Percentiles rank a stretch among this genome's conserved stretches.
These are phyloP conservation scores for Sclerotinia minor DNA, from an alignment of 2,329 filamentous ascomycete species.

Conservation along the genomic window DNA sequence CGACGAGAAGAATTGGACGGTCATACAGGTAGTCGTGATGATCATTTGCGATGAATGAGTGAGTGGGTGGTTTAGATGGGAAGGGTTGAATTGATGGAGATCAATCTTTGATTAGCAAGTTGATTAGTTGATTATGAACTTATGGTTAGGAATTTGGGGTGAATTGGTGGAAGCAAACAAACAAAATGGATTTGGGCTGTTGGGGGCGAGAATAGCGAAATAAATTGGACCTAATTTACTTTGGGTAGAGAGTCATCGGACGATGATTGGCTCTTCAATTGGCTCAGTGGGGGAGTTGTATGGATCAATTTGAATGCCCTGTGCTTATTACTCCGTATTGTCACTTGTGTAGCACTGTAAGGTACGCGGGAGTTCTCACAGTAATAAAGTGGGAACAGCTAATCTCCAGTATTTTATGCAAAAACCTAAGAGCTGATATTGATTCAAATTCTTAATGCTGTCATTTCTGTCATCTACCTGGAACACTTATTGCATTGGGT, in stretches of 20 bases:
- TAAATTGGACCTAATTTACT: constrained; percentile 12
- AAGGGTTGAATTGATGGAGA: constrained; percentile 12
- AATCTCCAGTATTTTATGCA: constrained; percentile 20
- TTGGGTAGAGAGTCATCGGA: not conserved
- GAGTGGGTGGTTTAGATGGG: constrained; percentile 10
- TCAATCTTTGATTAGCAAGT: constrained; percentile 11
- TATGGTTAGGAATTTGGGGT: not conserved
- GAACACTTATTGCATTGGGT: not conserved
- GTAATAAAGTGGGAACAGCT: not conserved
- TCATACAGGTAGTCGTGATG: constrained; percentile 14
- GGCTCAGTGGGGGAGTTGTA: not conserved
- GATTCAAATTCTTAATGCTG: no score
- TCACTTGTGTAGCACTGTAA: no score
- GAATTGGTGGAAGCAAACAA: not conserved
- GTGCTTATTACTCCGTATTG: not conserved
- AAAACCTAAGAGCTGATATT: no score
- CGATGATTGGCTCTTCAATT: not conserved
- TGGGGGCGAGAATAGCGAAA: constrained; percentile 16
- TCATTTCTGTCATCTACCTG: not conserved
- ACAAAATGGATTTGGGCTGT: not conserved
- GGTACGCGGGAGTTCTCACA: not conserved
- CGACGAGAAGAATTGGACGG: constrained; percentile 5
- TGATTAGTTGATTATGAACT: no score
- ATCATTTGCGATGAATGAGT: constrained; percentile 14
- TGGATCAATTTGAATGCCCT: not conserved